Percentiles rank a stretch among this genome's conserved stretches.
Evolutionary conservation across 2,329 filamentous ascomycete genomes (phyloP).

Genomic region (Pestalotiopsis sp.): DNA sequence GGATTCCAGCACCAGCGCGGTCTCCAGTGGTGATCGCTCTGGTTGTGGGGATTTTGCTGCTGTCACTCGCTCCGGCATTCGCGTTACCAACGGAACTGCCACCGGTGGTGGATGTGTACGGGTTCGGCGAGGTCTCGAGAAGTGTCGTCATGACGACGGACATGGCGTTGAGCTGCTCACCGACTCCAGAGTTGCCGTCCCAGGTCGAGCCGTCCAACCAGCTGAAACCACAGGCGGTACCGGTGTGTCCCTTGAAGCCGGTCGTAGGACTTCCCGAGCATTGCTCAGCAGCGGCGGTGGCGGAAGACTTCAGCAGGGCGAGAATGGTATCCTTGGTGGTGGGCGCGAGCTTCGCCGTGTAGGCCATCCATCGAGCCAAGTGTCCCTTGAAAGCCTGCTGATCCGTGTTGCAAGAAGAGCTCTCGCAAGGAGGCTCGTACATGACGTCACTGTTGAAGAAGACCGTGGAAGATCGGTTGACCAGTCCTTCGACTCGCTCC

Average conservation of each 20-base stretch:
- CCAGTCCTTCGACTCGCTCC: conserved; percentile 45
- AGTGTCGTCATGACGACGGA: conserved; percentile 51
- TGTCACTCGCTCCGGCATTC: conserved; percentile 24
- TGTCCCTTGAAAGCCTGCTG: conserved; percentile 42
- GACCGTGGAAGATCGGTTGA: conserved; percentile 35
- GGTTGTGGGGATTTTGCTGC: conserved; percentile 21
- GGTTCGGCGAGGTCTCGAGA: conserved; percentile 26
- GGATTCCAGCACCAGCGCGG: conserved; percentile 30
- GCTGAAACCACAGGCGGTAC: conserved; percentile 52
- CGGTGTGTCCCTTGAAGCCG: conserved; percentile 27
- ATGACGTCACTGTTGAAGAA: conserved; percentile 55
- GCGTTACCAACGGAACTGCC: conserved; percentile 29
- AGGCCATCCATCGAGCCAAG: conserved; percentile 50
- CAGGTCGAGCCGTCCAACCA: conserved; percentile 49
- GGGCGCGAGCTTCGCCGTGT: conserved; percentile 34
- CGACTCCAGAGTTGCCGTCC: conserved; percentile 54
- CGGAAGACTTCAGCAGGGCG: conserved; percentile 29
- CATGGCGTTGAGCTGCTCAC: conserved; percentile 58
- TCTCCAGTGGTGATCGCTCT: conserved; percentile 29
- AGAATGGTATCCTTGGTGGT: conserved; percentile 26
- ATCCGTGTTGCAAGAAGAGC: conserved; percentile 29
- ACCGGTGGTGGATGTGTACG: conserved; percentile 23
- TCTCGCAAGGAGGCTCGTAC: conserved; percentile 61
- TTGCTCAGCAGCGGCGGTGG: conserved; percentile 40
- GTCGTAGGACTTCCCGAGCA: conserved; percentile 23